A percentile compares a stretch with the other conserved stretches of the same genome.
These are phyloP conservation scores for Phytophthora uliginosa DNA, from an alignment of 352 stramenopile species.

Conservation along the genomic window DNA sequence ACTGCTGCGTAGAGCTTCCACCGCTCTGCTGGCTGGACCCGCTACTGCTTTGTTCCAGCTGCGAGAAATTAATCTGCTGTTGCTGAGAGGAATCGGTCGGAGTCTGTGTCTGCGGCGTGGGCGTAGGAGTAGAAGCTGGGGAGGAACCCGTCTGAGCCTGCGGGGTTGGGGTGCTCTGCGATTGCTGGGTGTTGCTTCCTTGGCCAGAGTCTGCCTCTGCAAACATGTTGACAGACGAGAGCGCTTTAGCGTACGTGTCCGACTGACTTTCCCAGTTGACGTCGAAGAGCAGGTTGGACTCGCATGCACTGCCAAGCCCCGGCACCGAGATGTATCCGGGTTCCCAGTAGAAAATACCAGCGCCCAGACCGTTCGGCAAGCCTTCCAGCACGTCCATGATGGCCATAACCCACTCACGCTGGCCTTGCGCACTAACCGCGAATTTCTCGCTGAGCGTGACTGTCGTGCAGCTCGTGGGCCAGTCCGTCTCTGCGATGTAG, in stretches of 20 bases:
- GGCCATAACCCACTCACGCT: constrained; percentile 37
- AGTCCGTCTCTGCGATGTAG: constrained; percentile 47
- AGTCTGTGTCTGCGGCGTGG: background rate
- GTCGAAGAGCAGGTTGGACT: constrained; percentile 41
- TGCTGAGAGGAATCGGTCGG: background rate
- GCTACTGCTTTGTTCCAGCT: constrained; percentile 8
- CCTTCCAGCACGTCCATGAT: constrained; percentile 36
- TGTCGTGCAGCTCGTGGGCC: constrained; percentile 35
- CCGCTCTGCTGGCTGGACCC: background rate
- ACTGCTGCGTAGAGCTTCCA: constrained; percentile 4
- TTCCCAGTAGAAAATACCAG: constrained; percentile 51
- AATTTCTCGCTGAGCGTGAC: constrained; percentile 40
- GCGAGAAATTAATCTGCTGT: constrained; percentile 12
- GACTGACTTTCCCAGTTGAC: constrained; percentile 41
- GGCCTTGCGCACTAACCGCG: constrained; percentile 28
- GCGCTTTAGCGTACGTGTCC: constrained; percentile 31
- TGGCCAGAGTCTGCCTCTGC: background rate
- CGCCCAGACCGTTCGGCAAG: constrained; percentile 33
- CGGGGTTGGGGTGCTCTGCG: background rate
- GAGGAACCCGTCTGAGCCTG: background rate
- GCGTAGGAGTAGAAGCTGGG: background rate
- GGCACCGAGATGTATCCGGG: constrained; percentile 38
- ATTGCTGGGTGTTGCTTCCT: constrained; percentile 2
- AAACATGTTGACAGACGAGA: constrained; percentile 42
- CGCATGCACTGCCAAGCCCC: constrained; percentile 38